Conservation (phyloP, 1,284 basidiomycete species). For the Apiotrichum laibachii region DNA sequence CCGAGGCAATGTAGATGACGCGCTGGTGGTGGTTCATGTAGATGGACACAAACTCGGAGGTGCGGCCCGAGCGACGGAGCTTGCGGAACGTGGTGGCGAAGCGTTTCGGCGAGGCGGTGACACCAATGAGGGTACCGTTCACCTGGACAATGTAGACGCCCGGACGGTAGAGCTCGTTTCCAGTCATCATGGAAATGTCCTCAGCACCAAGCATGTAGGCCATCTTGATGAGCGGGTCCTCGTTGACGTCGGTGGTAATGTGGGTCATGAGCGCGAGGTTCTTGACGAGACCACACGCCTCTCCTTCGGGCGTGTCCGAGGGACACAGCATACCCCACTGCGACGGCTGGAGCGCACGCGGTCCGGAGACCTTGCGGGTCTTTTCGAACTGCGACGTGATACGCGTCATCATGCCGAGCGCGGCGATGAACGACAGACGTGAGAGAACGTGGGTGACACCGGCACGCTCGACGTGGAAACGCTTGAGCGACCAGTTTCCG, state of each 20-base stretch:
- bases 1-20: conserved; percentile 93
- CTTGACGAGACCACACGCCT: conserved; percentile 98
- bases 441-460: conserved; percentile 98
- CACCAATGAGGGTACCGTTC: conserved; percentile 92
- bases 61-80: conserved; percentile 81
- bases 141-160: conserved; percentile 94
- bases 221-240: conserved; percentile 85
- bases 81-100: conserved; percentile 91
- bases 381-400: conserved; percentile 99
- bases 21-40: conserved; percentile 96
- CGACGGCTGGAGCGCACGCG: conserved; percentile 92
- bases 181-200: conserved; percentile 90
- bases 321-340: conserved; percentile 99
- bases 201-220: conserved; percentile 95
- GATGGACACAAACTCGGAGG: conserved; percentile 95
- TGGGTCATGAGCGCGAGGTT: conserved; percentile 99
- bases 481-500: conserved; percentile 98
- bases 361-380: conserved; percentile 97
- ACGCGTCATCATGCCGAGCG: conserved; percentile 99
- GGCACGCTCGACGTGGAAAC: conserved; percentile 99
- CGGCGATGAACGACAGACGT: conserved; percentile 92
- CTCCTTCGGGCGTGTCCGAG: conserved; percentile 98
- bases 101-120: conserved; percentile 78
- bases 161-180: conserved; percentile 90
- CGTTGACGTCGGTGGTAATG: conserved; percentile 98